Evolutionary conservation across 805 yeast genomes (phyloP).

Genomic region (Maudiozyma serrabonitensis): DNA sequence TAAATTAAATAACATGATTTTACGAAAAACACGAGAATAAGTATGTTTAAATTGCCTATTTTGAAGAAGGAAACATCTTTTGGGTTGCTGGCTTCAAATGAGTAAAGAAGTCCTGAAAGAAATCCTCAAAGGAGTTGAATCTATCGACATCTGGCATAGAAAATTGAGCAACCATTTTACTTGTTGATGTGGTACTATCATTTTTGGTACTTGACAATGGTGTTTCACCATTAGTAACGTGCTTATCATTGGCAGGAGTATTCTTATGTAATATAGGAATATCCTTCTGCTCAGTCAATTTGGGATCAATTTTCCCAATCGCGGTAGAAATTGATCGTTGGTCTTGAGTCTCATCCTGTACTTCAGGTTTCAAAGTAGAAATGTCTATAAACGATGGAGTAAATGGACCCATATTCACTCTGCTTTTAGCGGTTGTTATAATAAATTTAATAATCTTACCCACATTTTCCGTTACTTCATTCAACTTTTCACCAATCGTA

Average conservation of each 20-base stretch:
- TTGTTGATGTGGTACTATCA: neutral
- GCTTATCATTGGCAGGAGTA: neutral
- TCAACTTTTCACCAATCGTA: slow-evolving; percentile 45
- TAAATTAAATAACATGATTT: neutral
- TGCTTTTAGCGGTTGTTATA: slow-evolving; percentile 35
- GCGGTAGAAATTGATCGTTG: neutral
- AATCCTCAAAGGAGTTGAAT: slow-evolving; percentile 46
- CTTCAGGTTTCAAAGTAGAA: neutral
- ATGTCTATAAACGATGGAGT: slow-evolving; percentile 2
- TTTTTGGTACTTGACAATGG: neutral
- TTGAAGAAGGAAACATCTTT: slow-evolving; percentile 17
- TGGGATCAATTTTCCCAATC: neutral
- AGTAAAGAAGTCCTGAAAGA: slow-evolving; percentile 40
- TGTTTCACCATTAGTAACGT: neutral
- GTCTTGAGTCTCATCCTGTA: neutral
- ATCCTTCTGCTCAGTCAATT: neutral
- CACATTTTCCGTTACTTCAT: slow-evolving; percentile 52
- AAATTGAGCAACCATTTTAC: neutral
- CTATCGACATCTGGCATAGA: slow-evolving; percentile 38
- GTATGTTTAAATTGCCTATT: neutral
- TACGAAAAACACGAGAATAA: too few species aligned
- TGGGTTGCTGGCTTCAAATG: slow-evolving; percentile 28
- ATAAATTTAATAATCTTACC: slow-evolving; percentile 45
- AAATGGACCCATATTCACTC: slow-evolving; percentile 11
- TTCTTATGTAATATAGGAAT: neutral